A percentile compares a stretch with the other conserved stretches of the same genome.
These are phyloP conservation scores for Diaporthe citrichinensis DNA, from an alignment of 2,329 filamentous ascomycete species.

Conservation along the genomic window DNA sequence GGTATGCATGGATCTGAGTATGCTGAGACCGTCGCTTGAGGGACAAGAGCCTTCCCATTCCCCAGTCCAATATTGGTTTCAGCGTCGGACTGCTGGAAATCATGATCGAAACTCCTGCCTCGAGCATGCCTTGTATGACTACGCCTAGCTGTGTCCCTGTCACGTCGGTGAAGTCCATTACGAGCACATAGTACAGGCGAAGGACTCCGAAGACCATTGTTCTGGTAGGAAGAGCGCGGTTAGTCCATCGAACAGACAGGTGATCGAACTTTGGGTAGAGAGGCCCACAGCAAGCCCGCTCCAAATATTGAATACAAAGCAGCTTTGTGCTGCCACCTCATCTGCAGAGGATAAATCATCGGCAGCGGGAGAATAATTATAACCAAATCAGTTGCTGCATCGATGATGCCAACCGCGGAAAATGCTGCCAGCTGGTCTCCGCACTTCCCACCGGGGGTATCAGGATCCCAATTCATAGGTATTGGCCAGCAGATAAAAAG, in stretches of 20 bases:
- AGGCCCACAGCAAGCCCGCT: background rate
- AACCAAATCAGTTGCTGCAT: background rate
- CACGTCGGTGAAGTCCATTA: background rate
- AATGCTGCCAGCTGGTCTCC: background rate
- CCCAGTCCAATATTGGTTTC: background rate
- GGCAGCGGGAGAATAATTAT: background rate
- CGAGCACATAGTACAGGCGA: background rate
- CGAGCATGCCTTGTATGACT: background rate
- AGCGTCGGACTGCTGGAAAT: background rate
- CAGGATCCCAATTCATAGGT: background rate
- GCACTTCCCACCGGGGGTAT: background rate
- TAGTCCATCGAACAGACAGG: background rate
- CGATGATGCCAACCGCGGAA: background rate
- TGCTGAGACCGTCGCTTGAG: background rate
- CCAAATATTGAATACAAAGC: background rate
- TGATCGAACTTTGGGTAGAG: background rate
- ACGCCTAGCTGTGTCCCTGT: background rate
- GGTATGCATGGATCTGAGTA: background rate
- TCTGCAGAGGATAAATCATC: background rate
- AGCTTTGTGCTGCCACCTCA: background rate
- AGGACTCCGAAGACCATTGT: background rate
- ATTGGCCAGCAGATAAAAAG: background rate
- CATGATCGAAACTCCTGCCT: background rate
- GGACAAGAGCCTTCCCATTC: background rate
- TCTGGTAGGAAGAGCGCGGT: background rate